These are phyloP conservation scores for Globisporangium acanthophoron DNA, from an alignment of 352 stramenopile species.

Conservation along the genomic window DNA sequence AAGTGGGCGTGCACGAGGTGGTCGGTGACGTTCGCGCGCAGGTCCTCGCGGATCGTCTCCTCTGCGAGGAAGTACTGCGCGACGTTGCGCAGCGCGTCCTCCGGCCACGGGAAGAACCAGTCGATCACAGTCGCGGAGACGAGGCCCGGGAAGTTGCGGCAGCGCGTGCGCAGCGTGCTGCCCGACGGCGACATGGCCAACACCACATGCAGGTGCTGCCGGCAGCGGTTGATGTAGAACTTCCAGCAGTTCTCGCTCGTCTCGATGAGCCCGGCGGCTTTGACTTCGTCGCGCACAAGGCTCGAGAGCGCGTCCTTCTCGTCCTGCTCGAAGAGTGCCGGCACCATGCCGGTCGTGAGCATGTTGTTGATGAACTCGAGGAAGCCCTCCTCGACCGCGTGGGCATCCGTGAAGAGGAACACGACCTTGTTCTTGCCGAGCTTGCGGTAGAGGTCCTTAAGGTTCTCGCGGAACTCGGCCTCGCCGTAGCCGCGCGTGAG, in stretches of 20 bases:
- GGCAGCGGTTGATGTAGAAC: slow-evolving; percentile 92
- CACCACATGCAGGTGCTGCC: slow-evolving; percentile 93
- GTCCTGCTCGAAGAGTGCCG: slow-evolving; percentile 90
- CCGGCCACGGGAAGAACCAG: slow-evolving; percentile 96
- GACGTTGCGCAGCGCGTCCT: slow-evolving; percentile 91
- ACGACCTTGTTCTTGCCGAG: slow-evolving; percentile 86
- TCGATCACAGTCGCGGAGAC: slow-evolving; percentile 93
- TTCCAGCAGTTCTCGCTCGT: slow-evolving; percentile 93
- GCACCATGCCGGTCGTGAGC: slow-evolving; percentile 93
- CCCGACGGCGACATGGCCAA: slow-evolving; percentile 94
- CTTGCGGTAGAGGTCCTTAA: slow-evolving; percentile 92
- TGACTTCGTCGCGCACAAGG: slow-evolving; percentile 86
- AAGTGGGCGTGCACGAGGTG: slow-evolving; percentile 91
- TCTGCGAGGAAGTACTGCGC: slow-evolving; percentile 92
- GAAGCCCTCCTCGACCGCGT: slow-evolving; percentile 95
- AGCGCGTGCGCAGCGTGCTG: slow-evolving; percentile 90
- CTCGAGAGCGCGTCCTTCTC: slow-evolving; percentile 86
- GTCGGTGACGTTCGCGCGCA: slow-evolving; percentile 76
- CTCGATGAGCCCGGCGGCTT: slow-evolving; percentile 83
- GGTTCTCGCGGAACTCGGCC: slow-evolving; percentile 90
- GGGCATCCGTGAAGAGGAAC: slow-evolving; percentile 95
- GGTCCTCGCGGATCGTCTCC: slow-evolving; percentile 85
- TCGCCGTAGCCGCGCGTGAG: slow-evolving; percentile 92
- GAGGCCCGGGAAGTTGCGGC: slow-evolving; percentile 92
- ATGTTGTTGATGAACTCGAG: slow-evolving; percentile 98